Evolutionary conservation across 371 early-diverging fungal genomes (phyloP), one percentile per base, ranked within the genome.

Genomic region (Choanephora cucurbitarum): DNA sequence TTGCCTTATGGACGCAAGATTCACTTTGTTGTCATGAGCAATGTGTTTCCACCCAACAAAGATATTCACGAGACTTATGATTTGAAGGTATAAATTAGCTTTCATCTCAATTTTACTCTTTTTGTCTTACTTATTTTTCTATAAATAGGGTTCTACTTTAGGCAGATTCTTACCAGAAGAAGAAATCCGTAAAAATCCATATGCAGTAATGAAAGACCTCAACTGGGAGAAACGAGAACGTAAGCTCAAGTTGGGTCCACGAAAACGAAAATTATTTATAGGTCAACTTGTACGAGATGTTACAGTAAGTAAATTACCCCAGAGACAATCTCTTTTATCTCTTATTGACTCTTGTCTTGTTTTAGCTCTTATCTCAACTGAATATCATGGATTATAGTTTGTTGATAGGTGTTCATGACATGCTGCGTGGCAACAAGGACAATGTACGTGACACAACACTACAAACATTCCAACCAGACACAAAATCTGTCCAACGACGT

Each of bases 21-120:
- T 46, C 95, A 97, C 70, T 98, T 98, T 75, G 94, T 98, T 13
- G 97, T 98, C 44, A 98, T 98, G 98, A 93, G 92, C 63, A 98
- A 98, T 69, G 91, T 97, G 5, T 92, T 96, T 67, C 97, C 98
- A 10, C 86, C 94, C 11, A 89, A 91, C 78, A 90, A 91, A 62
- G 96, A 97, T 72, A 91, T 98, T 44, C 96, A 97, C 63, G 91
- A 91, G 62, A 88, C 85, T 17, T 98, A 89, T 60, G 98, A 97
- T 66, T 66, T 98, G 49, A 98, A 98, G 80, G 89, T 37, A 37
- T 5, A 32, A 32, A n/a, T n/a, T n/a, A n/a, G n/a, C n/a, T n/a
- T n/a, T n/a, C n/a, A n/a, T n/a, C n/a, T n/a, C n/a, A n/a, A n/a
- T 57, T n/a, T 64, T 54, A 0, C 46, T 60, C 7, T 52, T 53